phyloP scores from a whole-genome alignment of 805 yeast species.

The Blastobotrys terrestris region DNA sequence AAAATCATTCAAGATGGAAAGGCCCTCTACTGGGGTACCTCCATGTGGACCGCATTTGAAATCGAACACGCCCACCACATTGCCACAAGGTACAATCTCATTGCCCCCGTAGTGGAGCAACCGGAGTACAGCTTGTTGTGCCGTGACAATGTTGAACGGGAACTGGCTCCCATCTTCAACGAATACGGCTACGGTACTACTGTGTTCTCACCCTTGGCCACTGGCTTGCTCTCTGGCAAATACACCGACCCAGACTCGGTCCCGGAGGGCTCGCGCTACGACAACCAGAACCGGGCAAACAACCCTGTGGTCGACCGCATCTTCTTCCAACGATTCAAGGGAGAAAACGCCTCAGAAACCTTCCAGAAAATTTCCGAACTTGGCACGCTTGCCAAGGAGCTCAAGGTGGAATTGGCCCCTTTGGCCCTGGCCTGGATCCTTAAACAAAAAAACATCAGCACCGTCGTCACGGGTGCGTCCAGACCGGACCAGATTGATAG shows the following conservation, averaged over 20 bases:
- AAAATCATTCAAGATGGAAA: conserved; percentile 29
- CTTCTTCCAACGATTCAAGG: conserved; percentile 16
- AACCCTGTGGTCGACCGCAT: conserved; percentile 9
- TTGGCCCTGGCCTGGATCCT: conserved; percentile 29
- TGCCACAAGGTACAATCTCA: conserved; percentile 27
- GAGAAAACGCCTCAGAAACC: conserved; percentile 21
- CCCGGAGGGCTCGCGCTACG: conserved; percentile 14
- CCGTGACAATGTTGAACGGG: conserved; percentile 27
- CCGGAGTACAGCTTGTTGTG: conserved; percentile 25
- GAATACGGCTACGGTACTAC: conserved; percentile 30
- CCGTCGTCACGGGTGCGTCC: conserved; percentile 29
- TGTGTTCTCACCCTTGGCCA: conserved; percentile 30
- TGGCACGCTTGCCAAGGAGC: conserved; percentile 23
- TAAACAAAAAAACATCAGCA: conserved; percentile 28
- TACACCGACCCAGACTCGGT: conserved; percentile 20
- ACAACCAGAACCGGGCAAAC: conserved; percentile 5
- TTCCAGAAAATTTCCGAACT: conserved; percentile 23
- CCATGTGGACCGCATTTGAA: conserved; percentile 30
- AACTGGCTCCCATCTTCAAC: conserved; percentile 26
- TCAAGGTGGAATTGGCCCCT: conserved; percentile 26
- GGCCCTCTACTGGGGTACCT: conserved; percentile 31
- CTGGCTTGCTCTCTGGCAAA: conserved; percentile 31
- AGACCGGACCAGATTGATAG: conserved; percentile 26
- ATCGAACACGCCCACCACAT: conserved; percentile 31
- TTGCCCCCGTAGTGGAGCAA: conserved; percentile 30